A percentile compares a stretch with the other conserved stretches of the same genome.
Evolutionary conservation across 2,329 filamentous ascomycete species (phyloP).

Genomic region (Nigrospora oryzae): DNA sequence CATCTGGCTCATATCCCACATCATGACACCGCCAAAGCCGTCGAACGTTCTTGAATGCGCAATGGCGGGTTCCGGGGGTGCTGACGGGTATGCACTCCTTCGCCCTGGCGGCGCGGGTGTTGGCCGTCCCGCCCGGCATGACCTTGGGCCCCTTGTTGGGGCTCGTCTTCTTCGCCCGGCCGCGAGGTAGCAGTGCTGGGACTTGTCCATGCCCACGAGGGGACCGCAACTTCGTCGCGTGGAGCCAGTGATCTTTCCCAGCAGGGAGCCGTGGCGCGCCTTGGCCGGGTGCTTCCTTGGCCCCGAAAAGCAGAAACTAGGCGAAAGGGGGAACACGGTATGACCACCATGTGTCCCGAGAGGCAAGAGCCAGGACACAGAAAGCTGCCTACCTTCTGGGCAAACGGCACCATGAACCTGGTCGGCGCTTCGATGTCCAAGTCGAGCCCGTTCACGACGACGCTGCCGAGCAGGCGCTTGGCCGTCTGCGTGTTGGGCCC

Average conservation of each 20-base stretch:
- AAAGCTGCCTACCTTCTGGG: conserved; percentile 16
- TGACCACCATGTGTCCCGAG: no score
- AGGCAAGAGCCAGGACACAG: no score
- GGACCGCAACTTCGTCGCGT: conserved; percentile 34
- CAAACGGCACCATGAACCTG: conserved; percentile 54
- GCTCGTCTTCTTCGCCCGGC: conserved; percentile 50
- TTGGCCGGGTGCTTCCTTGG: no score
- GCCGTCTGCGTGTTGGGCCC: conserved; percentile 43
- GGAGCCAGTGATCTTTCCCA: no score
- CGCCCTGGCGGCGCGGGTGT: conserved; percentile 39
- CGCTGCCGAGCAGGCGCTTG: conserved; percentile 58
- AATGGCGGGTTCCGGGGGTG: conserved; percentile 41
- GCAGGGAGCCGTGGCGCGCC: no score
- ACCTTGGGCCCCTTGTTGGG: conserved; percentile 53
- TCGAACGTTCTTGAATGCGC: conserved; percentile 42
- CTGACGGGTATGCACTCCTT: conserved; percentile 41
- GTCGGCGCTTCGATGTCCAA: conserved; percentile 61
- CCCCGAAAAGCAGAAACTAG: no score
- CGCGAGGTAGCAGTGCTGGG: conserved; percentile 49
- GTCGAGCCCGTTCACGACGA: conserved; percentile 66
- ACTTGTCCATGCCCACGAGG: conserved; percentile 42
- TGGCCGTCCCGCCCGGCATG: conserved; percentile 52
- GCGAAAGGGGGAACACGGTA: no score
- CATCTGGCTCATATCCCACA: conserved; percentile 59
- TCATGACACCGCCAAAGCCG: conserved; percentile 60